These are phyloP conservation scores for Cladosporium oxysporum DNA, from an alignment of 2,329 filamentous ascomycete species.

Conservation along the genomic window DNA sequence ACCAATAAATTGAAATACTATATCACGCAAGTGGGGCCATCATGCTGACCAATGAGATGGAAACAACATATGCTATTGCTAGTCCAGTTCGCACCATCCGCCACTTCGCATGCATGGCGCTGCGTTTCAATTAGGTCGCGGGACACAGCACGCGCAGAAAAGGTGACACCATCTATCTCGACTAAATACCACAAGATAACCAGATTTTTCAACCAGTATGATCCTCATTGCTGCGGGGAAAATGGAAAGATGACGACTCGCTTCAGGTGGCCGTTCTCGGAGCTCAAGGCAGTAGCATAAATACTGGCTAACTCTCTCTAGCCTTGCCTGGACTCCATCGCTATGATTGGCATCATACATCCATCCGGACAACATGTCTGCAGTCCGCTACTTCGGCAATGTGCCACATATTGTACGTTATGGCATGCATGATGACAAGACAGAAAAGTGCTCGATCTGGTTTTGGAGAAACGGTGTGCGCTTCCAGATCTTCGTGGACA, in stretches of 20 bases:
- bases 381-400: constrained; percentile 14
- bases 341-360: background rate
- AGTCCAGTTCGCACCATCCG: background rate
- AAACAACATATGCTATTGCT: background rate
- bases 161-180: background rate
- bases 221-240: background rate
- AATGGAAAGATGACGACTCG: background rate
- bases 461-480: constrained; percentile 19
- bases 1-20: too few relatives aligned
- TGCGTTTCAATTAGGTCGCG: background rate
- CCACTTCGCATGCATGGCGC: background rate
- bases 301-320: background rate
- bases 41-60: background rate
- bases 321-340: background rate
- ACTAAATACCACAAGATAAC: background rate
- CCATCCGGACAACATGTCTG: constrained; percentile 6
- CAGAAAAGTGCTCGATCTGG: constrained; percentile 18
- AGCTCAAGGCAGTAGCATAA: background rate
- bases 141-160: background rate
- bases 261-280: background rate
- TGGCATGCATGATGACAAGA: constrained; percentile 19
- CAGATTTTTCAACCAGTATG: background rate
- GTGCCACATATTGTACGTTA: constrained; percentile 22
- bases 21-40: too few relatives aligned
- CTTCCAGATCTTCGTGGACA: constrained; percentile 15